Evolutionary conservation across 169 alveolate genomes (phyloP).

Genomic region (Plasmodium cynomolgi): DNA sequence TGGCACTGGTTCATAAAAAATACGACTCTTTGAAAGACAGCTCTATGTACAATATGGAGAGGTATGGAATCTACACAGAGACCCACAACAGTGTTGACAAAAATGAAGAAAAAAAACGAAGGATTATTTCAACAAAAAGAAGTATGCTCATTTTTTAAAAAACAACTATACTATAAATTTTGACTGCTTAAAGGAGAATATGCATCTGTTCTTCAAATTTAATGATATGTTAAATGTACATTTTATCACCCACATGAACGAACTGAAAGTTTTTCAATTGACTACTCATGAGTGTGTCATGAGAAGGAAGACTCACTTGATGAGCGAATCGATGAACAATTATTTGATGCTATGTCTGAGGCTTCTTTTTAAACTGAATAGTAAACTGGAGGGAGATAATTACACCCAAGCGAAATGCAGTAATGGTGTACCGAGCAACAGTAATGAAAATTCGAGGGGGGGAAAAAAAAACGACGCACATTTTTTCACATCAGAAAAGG

Average conservation of each 20-base stretch:
- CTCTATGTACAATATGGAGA: slow-evolving; percentile 13
- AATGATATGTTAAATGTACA: slow-evolving; percentile 62
- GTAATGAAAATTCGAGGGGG: neutral
- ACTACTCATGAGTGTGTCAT: neutral
- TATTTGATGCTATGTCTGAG: neutral
- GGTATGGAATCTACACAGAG: slow-evolving; percentile 21
- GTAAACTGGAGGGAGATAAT: neutral
- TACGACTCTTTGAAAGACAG: slow-evolving; percentile 18
- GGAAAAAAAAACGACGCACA: neutral
- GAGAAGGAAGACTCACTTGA: neutral
- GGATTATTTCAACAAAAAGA: slow-evolving; percentile 14
- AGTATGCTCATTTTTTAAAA: slow-evolving; percentile 21
- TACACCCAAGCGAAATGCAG: neutral
- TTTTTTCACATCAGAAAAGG: neutral
- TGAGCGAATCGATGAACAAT: slow-evolving; percentile 16
- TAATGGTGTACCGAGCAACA: neutral
- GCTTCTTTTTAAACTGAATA: slow-evolving; percentile 22
- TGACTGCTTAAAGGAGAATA: slow-evolving; percentile 26
- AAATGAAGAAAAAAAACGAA: neutral
- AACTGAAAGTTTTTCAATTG: slow-evolving; percentile 16
- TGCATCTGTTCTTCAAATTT: slow-evolving; percentile 44
- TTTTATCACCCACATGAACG: slow-evolving; percentile 4
- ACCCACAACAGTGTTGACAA: slow-evolving; percentile 3
- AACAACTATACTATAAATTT: slow-evolving; percentile 34
- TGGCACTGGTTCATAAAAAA: slow-evolving; percentile 4